Evolutionary conservation across 805 yeast genomes (phyloP).

Genomic region (Scheffersomyces lignosus): DNA sequence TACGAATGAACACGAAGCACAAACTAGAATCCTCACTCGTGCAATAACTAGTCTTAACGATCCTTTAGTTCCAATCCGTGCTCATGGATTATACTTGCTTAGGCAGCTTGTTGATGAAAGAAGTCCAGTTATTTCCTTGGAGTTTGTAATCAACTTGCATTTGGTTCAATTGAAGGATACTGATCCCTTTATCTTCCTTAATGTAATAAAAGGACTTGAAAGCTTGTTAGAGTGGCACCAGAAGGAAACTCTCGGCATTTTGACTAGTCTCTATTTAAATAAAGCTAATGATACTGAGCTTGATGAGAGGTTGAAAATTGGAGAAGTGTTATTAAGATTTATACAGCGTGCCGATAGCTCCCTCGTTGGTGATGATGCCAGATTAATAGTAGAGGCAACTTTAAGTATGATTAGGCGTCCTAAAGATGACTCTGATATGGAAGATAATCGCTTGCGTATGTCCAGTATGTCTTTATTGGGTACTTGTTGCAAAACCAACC

Average conservation of each 20-base stretch:
- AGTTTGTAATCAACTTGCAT: slow-evolving; percentile 61
- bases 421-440: slow-evolving; percentile 20
- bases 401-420: slow-evolving; percentile 38
- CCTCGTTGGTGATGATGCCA: slow-evolving; percentile 46
- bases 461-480: slow-evolving; percentile 90
- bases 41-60: slow-evolving; percentile 74
- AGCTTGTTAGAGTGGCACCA: slow-evolving; percentile 51
- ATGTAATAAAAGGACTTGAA: slow-evolving; percentile 77
- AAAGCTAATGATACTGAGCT: slow-evolving; percentile 30
- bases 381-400: slow-evolving; percentile 43
- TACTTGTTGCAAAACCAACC: slow-evolving; percentile 57
- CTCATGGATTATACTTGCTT: slow-evolving; percentile 74
- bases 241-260: slow-evolving; percentile 31
- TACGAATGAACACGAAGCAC: slow-evolving; percentile 24
- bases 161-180: slow-evolving; percentile 65
- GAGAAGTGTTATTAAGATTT: slow-evolving; percentile 73
- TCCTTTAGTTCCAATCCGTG: slow-evolving; percentile 79
- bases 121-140: slow-evolving; percentile 51
- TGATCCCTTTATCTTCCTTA: slow-evolving; percentile 86
- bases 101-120: slow-evolving; percentile 51
- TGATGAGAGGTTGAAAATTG: slow-evolving; percentile 75
- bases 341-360: slow-evolving; percentile 51
- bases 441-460: slow-evolving; percentile 69
- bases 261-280: slow-evolving; percentile 39
- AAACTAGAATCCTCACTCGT: slow-evolving; percentile 45